Conservation (phyloP, 768 basidiomycete genomes). For the Agaricus blazei region DNA sequence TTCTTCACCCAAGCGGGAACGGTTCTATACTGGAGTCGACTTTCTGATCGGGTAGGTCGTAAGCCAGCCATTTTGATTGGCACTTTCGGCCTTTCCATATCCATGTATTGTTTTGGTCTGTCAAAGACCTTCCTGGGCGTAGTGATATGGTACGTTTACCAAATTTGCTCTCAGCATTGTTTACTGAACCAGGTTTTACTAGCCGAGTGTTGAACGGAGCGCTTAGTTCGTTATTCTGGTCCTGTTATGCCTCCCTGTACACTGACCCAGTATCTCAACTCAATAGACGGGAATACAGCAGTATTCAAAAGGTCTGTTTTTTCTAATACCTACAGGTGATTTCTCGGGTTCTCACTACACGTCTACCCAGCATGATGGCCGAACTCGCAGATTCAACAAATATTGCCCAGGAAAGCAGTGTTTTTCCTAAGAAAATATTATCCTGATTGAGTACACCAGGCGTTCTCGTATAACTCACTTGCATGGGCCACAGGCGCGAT, state of each 20-base stretch:
- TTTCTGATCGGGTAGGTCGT: constrained; percentile 71
- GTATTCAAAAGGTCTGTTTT: constrained; percentile 51
- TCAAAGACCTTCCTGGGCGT: constrained; percentile 65
- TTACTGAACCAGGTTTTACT: not conserved
- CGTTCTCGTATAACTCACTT: constrained; percentile 64
- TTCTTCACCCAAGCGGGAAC: constrained; percentile 73
- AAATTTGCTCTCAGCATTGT: not conserved
- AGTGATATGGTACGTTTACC: constrained; percentile 35
- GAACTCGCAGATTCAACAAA: constrained; percentile 73
- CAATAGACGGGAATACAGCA: constrained; percentile 52
- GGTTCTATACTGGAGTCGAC: constrained; percentile 69
- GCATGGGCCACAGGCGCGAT: constrained; percentile 37
- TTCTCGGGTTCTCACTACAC: not conserved
- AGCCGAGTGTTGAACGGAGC: constrained; percentile 71
- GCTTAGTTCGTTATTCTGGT: constrained; percentile 39
- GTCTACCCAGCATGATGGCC: constrained; percentile 49
- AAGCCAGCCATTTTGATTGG: constrained; percentile 71
- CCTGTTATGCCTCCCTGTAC: too few relatives aligned
- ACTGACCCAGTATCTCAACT: not conserved
- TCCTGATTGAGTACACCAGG: constrained; percentile 20
- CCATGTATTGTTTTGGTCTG: constrained; percentile 73
- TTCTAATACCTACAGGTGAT: not conserved
- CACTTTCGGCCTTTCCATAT: constrained; percentile 55
- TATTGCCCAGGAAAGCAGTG: constrained; percentile 42
- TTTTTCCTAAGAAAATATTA: not conserved